phyloP scores from a whole-genome alignment of 768 basidiomycete species.

The Clathrus columnatus region DNA sequence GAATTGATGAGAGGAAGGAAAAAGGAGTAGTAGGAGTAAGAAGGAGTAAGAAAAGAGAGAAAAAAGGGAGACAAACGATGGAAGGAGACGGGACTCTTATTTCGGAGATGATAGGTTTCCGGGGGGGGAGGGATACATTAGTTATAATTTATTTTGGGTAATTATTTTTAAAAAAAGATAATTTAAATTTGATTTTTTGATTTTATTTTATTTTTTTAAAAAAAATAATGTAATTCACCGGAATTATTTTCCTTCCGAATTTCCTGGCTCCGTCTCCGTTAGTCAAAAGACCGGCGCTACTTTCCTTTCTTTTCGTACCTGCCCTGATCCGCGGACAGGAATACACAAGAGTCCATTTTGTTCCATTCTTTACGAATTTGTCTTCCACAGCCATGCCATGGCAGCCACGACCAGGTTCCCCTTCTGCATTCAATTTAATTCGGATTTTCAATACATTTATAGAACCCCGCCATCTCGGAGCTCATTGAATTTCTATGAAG shows the following conservation, averaged over 20 bases:
- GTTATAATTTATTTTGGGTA: background rate
- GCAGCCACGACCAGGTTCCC: too few relatives aligned
- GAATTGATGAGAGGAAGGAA: background rate
- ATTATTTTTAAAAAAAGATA: too few relatives aligned
- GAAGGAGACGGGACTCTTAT: background rate
- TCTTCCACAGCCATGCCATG: too few relatives aligned
- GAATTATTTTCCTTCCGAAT: background rate
- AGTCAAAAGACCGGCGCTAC: background rate
- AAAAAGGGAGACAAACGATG: background rate
- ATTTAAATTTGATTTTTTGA: background rate
- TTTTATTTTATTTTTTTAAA: background rate
- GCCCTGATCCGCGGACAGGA: background rate
- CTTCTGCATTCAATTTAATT: too few relatives aligned
- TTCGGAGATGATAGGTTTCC: background rate
- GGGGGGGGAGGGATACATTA: background rate
- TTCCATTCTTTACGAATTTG: too few relatives aligned
- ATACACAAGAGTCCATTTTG: background rate
- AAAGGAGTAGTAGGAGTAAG: background rate
- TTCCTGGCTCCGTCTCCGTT: background rate
- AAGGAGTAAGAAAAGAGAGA: background rate
- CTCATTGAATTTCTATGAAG: too few relatives aligned
- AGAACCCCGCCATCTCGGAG: too few relatives aligned
- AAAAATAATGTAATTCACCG: background rate
- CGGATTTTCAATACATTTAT: too few relatives aligned
- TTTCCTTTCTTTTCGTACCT: background rate